Base-by-base conservation (phyloP, 2,329 filamentous ascomycete genomes). In the Microdochium paspali region DNA sequence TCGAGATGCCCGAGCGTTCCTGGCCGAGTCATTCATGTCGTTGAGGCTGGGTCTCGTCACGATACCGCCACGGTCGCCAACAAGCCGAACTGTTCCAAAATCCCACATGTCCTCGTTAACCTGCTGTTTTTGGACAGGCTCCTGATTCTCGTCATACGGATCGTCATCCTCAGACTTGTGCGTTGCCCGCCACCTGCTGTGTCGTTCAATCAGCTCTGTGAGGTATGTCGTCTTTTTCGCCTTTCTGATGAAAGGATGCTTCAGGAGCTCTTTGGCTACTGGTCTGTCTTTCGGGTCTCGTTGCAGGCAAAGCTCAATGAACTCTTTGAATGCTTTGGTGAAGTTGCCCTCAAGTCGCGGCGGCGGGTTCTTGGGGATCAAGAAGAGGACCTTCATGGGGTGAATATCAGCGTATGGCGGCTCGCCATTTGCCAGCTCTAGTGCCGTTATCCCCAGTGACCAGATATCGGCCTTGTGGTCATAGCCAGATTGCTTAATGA, bases 381-480 rank as follows among this genome's bases (percentile, higher is more conserved):
- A 74, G 61, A 97, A 97, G 7, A 97, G 71, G 2, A 97, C 91
- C 64, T 97, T 97, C 91, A 97, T 97, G 25, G 91, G 91, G 66
- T 97, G 91, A 44, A 96, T 96, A 59, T 96, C 90, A 49, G 90
- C 88, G 61, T 96, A 95, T 0, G 91, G 91, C 23, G 91, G 91
- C 62, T 96, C 90, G 53, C 91, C 90, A 52, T 88, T 86, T 47
- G 91, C 91, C 53, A 97, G 68, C 65, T 96, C 91, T 39, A 97
- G 78, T 2, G 91, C 90, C 1, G 91, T 96, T 62, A 96, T 96
- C 32, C 91, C 91, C 18, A 96, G 73, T 2, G 91, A 96, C 91
- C 91, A 97, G 49, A 97, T 95, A 62, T 97, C 91, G 42, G 91
- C 91, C 69, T 96, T 96, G 70, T 95, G 89, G 65, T 96, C 91